Percentiles rank a stretch among this genome's conserved stretches.
These are phyloP conservation scores for Candida oleophila DNA, from an alignment of 805 yeast species.

Conservation along the genomic window DNA sequence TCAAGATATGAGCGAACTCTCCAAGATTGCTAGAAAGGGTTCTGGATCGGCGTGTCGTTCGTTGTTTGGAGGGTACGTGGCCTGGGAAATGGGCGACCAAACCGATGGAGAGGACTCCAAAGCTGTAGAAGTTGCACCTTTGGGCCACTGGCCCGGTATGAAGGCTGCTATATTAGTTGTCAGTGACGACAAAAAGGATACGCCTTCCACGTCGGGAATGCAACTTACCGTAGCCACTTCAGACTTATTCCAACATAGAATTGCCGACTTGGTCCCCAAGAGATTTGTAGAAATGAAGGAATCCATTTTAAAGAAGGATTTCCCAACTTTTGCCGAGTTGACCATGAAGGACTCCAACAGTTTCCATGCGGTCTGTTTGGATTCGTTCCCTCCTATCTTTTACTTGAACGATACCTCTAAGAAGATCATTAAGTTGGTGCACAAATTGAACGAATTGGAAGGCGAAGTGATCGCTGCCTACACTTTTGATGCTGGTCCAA, in stretches of 20 bases:
- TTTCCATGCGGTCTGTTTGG: conserved; percentile 97
- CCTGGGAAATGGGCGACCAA: conserved; percentile 93
- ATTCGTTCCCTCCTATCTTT: conserved; percentile 93
- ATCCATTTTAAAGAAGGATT: conserved; percentile 73
- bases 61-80: conserved; percentile 94
- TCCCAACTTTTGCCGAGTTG: conserved; percentile 76
- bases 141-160: conserved; percentile 87
- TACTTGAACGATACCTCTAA: conserved; percentile 90
- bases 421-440: conserved; percentile 73
- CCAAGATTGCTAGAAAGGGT: conserved; percentile 95
- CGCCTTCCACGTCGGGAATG: conserved; percentile 95
- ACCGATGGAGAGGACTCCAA: conserved; percentile 86
- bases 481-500: conserved; percentile 99
- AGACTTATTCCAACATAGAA: conserved; percentile 78
- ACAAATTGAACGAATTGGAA: conserved; percentile 66
- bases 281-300: conserved; percentile 81
- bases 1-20: conserved; percentile 79
- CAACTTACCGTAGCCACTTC: conserved; percentile 91
- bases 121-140: conserved; percentile 89
- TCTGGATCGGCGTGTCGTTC: conserved; percentile 99
- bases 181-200: conserved; percentile 90
- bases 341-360: conserved; percentile 97
- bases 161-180: conserved; percentile 91
- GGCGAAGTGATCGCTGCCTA: conserved; percentile 85
- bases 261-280: conserved; percentile 78